Base-by-base conservation (phyloP, 139 green algal species). In the Yamagishiella unicocca region DNA sequence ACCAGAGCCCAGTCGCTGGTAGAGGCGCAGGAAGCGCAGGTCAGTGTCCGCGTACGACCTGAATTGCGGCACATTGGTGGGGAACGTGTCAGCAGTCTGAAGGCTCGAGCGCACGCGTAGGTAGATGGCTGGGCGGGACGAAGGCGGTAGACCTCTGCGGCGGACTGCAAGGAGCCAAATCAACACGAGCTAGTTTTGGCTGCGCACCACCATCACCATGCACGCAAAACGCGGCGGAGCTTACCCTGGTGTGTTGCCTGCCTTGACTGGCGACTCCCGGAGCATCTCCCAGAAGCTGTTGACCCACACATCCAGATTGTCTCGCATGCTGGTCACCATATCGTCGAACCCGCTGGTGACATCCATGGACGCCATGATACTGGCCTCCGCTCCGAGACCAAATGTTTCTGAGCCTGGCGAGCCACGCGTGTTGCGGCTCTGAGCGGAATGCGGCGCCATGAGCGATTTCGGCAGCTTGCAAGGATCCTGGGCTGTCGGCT, bases 21-120 rank as follows among this genome's bases (percentile, higher is more conserved):
- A 43, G n/a, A 82, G 46, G 50, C 75, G 75, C 75, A 82, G 75
- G 75, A 70, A 82, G 75, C 75, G 75, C 2, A 82, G 46, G 75
- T 82, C 75, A 50, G 45, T n/a, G 29, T 82, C 75, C 50, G 75
- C 75, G 31, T 82, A 82, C 22, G 75, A 82, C 22, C 75, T 78
- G 70, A 7, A n/a, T n/a, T n/a, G n/a, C n/a, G n/a, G n/a, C n/a
- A n/a, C n/a, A n/a, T n/a, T n/a, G n/a, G n/a, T n/a, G n/a, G n/a
- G n/a, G n/a, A n/a, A n/a, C n/a, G n/a, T n/a, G n/a, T n/a, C n/a
- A n/a, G n/a, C n/a, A n/a, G n/a, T n/a, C n/a, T n/a, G n/a, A n/a
- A n/a, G n/a, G n/a, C n/a, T n/a, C n/a, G n/a, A n/a, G n/a, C n/a
- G n/a, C n/a, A n/a, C n/a, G n/a, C n/a, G n/a, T n/a, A n/a, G n/a